Percentiles rank a stretch among this genome's conserved stretches.
phyloP scores from a whole-genome alignment of 805 yeast genomes.

The Kodamaea kakaduensis region DNA sequence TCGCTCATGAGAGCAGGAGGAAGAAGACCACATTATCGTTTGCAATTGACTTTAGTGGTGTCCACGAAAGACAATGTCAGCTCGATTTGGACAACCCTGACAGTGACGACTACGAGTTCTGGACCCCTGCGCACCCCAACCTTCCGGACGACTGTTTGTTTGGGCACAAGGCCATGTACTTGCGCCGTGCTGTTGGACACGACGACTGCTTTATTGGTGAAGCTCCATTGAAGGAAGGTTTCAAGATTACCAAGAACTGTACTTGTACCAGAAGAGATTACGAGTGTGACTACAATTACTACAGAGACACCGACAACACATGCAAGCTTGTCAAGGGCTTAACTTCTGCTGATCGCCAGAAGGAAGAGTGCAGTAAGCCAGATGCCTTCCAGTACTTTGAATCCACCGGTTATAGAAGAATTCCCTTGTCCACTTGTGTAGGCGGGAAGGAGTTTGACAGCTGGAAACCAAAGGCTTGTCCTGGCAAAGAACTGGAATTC shows the following conservation, averaged over 20 bases:
- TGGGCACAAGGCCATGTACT: conserved; percentile 40
- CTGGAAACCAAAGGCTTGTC: conserved; percentile 69
- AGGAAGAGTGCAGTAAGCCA: conserved; percentile 54
- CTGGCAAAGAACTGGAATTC: conserved; percentile 75
- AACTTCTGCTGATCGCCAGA: conserved; percentile 56
- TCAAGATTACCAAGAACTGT: conserved; percentile 61
- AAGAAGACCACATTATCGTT: conserved; percentile 40
- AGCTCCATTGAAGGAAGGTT: conserved; percentile 54
- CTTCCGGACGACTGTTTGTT: conserved; percentile 37
- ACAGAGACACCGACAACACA: conserved; percentile 68
- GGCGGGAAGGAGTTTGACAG: conserved; percentile 75
- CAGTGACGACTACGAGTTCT: conserved; percentile 39
- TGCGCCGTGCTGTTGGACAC: conserved; percentile 42
- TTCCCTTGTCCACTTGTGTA: conserved; percentile 80
- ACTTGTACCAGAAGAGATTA: conserved; percentile 80
- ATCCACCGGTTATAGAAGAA: conserved; percentile 88
- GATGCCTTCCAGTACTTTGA: conserved; percentile 68
- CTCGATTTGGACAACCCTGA: conserved; percentile 40
- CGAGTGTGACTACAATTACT: conserved; percentile 91
- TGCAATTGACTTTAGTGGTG: conserved; percentile 35
- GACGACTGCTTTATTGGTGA: conserved; percentile 68
- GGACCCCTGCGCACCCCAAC: conserved; percentile 39
- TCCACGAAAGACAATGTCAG: conserved; percentile 38
- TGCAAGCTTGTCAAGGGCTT: conserved; percentile 80
- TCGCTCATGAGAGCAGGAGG: conserved; percentile 42